Conservation (phyloP, 176 grass and related monocot genomes). For the Sorghum bicolor region Sorghum_bicolor_NCBIv3 NC_012871.2:74827001-74827500, state of each 20-base stretch:
- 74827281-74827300: conserved; percentile 77
- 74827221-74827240: conserved; percentile 6
- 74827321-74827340: conserved; percentile 79
- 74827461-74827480: conserved; percentile 3
- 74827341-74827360: conserved; percentile 74
- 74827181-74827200: conserved; percentile 4
- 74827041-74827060: background rate
- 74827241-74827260: background rate
- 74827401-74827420: conserved; percentile 96
- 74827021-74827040: background rate
- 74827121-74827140: conserved; percentile 21
- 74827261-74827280: conserved; percentile 27
- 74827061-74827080: background rate
- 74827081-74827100: background rate
- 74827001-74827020: background rate
- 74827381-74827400: conserved; percentile 99
- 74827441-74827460: conserved; percentile 14
- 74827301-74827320: conserved; percentile 65
- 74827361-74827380: conserved; percentile 98
- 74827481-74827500: conserved; percentile 15
- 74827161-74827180: conserved; percentile 14
- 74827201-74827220: background rate
- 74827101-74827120: background rate
- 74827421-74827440: conserved; percentile 34
- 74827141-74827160: conserved; percentile 16